Percentiles rank a stretch among this genome's conserved stretches.
Evolutionary conservation across 176 grass and related monocot genomes (phyloP).

Genomic region (Rhynchospora breviuscula): DNA sequence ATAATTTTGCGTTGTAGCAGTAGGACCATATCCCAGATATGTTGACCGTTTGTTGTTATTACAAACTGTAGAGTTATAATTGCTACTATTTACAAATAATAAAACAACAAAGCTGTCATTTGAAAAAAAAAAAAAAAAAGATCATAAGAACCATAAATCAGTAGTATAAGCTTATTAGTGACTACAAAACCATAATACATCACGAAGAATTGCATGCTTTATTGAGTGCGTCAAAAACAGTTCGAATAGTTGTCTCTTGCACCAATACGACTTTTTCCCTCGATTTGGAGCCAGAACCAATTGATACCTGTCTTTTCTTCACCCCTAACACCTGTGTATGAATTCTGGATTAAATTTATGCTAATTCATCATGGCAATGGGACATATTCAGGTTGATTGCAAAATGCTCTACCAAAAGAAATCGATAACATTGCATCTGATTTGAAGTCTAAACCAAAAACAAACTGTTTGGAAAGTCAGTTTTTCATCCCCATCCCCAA

Average conservation of each 20-base stretch:
- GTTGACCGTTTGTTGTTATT: too few species aligned
- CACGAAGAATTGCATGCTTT: conserved; percentile 50
- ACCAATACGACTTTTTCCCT: conserved; percentile 88
- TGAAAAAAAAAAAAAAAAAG: too few species aligned
- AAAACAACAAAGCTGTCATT: too few species aligned
- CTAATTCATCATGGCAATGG: neutral
- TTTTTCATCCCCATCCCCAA: neutral
- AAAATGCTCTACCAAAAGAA: neutral
- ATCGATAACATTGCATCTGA: neutral
- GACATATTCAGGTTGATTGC: neutral
- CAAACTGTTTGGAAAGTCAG: too few species aligned
- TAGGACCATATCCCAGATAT: too few species aligned
- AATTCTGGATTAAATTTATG: neutral
- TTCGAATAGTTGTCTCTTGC: conserved; percentile 50
- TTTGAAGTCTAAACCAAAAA: neutral
- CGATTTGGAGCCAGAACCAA: conserved; percentile 85
- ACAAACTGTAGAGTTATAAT: too few species aligned
- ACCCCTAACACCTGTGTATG: conserved; percentile 58
- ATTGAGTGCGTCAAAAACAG: conserved; percentile 64
- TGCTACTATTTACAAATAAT: too few species aligned
- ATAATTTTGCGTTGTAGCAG: too few species aligned
- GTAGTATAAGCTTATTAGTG: neutral
- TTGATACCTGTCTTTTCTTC: conserved; percentile 86
- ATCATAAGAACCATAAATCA: too few species aligned
- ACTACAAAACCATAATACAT: conserved; percentile 9